Base-by-base conservation (phyloP, 2,329 filamentous ascomycete species). In the Neobulgaria alba region DNA sequence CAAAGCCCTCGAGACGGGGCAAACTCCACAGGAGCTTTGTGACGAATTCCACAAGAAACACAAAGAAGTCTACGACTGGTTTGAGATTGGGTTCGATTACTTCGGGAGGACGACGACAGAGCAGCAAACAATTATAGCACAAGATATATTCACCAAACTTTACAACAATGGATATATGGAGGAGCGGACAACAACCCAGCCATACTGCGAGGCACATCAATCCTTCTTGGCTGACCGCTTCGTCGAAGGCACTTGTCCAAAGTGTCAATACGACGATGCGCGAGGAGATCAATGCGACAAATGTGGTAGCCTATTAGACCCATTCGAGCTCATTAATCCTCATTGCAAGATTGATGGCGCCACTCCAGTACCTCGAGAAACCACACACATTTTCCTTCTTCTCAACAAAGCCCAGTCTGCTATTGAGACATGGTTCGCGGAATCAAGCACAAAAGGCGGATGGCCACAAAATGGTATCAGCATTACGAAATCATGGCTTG, bases 21-120 rank as follows among this genome's bases (percentile, higher is more conserved):
- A 88, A 49, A 87, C 82, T 10, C 88, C 90, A 16, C 73, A 84
- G 56, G 75, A 89, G 59, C 77, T 96, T 10, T 95, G 90, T 68
- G 78, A 85, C 64, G 93, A 95, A 68, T 95, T 93, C 69, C 85
- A 93, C 67, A 79, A 78, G 56, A 79, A 94, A 44, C 90, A 95
- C 66, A 79, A 87, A 56, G 85, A 84, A 36, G 83, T 95, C 51
- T 96, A 96, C 64, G 77, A 93, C 62, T 95, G 90, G 87, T 98
- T 98, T 67, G 79, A 88, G 59, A 90, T 96, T 58, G 80, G 76
- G 43, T 96, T 96, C 60, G 90, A 96, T 66, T 82, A 89, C 63
- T 98, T 96, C 60, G 92, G 89, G 48, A 82, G 89, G 45, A 96
- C 92, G 4, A 87, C 89, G 3, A 96, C 90, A 14, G 66, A 76